These are phyloP conservation scores for Fibroporia radiculosa DNA, from an alignment of 768 basidiomycete genomes.

Conservation along the genomic window DNA sequence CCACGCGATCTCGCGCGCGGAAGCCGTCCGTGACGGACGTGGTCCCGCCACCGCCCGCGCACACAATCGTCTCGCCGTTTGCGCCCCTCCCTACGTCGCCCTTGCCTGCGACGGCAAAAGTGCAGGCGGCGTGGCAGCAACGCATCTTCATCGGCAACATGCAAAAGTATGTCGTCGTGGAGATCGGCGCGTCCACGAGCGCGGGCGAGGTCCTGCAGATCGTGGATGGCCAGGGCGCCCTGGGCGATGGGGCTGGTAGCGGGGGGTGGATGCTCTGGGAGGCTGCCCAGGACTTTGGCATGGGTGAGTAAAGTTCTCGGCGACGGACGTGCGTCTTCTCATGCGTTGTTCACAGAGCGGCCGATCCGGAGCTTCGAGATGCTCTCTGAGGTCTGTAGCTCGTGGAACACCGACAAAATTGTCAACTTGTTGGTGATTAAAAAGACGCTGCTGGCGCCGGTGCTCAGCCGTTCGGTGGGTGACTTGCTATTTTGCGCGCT, in stretches of 20 bases:
- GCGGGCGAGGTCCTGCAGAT: constrained; percentile 67
- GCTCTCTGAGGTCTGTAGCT: constrained; percentile 68
- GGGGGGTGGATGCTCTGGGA: constrained; percentile 89
- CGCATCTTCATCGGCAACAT: constrained; percentile 72
- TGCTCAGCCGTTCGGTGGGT: constrained; percentile 55
- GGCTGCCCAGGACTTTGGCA: constrained; percentile 83
- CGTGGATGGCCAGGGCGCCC: constrained; percentile 57
- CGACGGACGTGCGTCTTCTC: background rate
- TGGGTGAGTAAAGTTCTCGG: constrained; percentile 53
- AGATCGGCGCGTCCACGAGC: constrained; percentile 56
- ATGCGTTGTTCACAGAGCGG: constrained; percentile 50
- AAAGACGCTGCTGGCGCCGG: constrained; percentile 54
- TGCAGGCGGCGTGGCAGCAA: constrained; percentile 40
- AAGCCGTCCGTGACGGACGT: constrained; percentile 17
- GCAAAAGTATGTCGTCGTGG: constrained; percentile 70
- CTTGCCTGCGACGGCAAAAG: constrained; percentile 7
- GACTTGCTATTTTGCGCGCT: constrained; percentile 4
- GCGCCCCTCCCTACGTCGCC: constrained; percentile 23
- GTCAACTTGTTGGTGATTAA: constrained; percentile 78
- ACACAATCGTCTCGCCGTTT: background rate
- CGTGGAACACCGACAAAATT: constrained; percentile 83
- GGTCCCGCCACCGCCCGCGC: constrained; percentile 5
- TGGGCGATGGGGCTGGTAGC: constrained; percentile 50
- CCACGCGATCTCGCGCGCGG: constrained; percentile 13
- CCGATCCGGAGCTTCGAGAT: constrained; percentile 85